Evolutionary conservation across 768 basidiomycete species (phyloP).

Genomic region (Symmetrospora coprosmae): DNA sequence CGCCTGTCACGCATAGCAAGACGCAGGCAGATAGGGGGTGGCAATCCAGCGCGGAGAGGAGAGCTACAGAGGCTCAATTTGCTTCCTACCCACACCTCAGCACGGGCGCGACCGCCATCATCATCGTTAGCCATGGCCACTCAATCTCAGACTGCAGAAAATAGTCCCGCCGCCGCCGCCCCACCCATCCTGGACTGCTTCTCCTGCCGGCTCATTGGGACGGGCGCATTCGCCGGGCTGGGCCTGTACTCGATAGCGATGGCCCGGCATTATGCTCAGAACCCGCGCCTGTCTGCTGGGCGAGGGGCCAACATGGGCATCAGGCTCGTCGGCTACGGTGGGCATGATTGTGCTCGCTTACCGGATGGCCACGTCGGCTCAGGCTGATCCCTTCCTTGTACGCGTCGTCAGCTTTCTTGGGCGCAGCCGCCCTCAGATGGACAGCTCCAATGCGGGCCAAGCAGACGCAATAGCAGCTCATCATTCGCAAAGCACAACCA

Average conservation of each 20-base stretch:
- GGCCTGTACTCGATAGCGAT: conserved; percentile 1
- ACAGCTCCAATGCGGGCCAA: neutral
- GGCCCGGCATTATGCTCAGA: neutral
- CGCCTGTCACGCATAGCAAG: neutral
- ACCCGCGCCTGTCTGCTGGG: neutral
- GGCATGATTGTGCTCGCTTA: neutral
- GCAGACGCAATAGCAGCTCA: no score
- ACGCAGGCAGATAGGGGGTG: no score
- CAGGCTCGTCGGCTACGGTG: conserved; percentile 1
- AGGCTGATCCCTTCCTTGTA: neutral
- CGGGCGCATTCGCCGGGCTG: neutral
- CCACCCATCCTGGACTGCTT: neutral
- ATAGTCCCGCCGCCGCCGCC: neutral
- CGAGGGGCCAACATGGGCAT: neutral
- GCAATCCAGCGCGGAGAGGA: neutral
- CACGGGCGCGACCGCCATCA: neutral
- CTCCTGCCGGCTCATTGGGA: conserved; percentile 1
- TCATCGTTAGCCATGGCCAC: no score
- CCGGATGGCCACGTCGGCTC: neutral
- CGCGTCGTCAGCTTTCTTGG: neutral
- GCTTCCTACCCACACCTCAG: neutral
- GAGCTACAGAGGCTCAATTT: neutral
- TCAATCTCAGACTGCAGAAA: neutral
- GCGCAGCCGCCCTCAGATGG: conserved; percentile 5
- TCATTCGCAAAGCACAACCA: no score